These are phyloP conservation scores for Rhodotorula sp. DNA, from an alignment of 1,284 basidiomycete species.

Conservation along the genomic window DNA sequence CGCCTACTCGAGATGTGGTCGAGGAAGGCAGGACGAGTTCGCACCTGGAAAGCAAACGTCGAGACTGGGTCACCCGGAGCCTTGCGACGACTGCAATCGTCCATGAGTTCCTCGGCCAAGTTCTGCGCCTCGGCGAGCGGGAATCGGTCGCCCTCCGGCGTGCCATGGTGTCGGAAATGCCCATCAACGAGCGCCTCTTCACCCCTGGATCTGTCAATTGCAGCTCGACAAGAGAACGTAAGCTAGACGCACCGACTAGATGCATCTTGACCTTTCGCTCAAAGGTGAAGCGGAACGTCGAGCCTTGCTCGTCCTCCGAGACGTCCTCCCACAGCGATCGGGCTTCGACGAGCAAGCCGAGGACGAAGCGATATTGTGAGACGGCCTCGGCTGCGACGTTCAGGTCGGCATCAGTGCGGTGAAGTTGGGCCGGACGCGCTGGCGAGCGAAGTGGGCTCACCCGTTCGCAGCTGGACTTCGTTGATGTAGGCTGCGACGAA, in stretches of 20 bases:
- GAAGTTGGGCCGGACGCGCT: neutral
- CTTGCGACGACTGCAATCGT: constrained; percentile 13
- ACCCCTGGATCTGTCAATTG: neutral
- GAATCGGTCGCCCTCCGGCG: neutral
- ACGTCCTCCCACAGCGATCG: constrained; percentile 11
- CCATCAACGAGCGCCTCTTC: constrained; percentile 11
- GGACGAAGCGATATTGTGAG: constrained; percentile 12
- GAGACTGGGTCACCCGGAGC: constrained; percentile 12
- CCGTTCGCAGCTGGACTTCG: constrained; percentile 7
- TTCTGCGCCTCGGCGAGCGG: constrained; percentile 6
- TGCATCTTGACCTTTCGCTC: constrained; percentile 26
- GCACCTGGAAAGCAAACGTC: constrained; percentile 21
- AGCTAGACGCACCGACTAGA: constrained; percentile 5
- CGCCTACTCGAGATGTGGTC: no score
- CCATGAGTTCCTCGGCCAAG: constrained; percentile 21
- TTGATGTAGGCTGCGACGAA: constrained; percentile 21
- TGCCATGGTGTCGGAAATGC: neutral
- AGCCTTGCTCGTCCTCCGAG: constrained; percentile 10
- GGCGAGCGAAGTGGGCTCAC: neutral
- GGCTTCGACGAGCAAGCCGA: constrained; percentile 12
- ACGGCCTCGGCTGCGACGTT: constrained; percentile 11
- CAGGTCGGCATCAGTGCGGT: neutral
- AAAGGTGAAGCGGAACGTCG: constrained; percentile 20
- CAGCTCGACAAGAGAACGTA: neutral
- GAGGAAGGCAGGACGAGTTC: neutral